Evolutionary conservation across 805 yeast genomes (phyloP).

Genomic region (Ascoidea tarda): DNA sequence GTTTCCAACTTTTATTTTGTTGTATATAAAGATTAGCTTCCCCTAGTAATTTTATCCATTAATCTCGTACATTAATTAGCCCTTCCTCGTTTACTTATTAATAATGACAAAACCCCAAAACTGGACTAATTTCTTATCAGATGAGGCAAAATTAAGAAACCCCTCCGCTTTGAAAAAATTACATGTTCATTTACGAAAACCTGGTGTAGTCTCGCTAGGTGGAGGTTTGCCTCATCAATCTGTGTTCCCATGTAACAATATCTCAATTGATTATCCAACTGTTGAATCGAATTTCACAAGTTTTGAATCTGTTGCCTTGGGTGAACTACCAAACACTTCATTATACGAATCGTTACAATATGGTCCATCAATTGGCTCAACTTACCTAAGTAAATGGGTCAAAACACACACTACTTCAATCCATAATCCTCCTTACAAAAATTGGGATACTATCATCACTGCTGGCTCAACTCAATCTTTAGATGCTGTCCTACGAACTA

Average conservation of each 20-base stretch:
- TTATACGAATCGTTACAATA: constrained; percentile 64
- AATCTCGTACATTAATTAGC: too few relatives aligned
- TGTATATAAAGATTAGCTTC: too few relatives aligned
- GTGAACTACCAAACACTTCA: constrained; percentile 33
- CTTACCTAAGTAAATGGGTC: constrained; percentile 39
- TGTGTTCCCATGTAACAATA: constrained; percentile 59
- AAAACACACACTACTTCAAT: constrained; percentile 34
- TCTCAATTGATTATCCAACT: constrained; percentile 28
- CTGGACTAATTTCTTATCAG: too few relatives aligned
- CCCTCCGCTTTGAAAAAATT: constrained; percentile 1
- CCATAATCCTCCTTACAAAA: constrained; percentile 35
- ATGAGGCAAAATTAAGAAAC: too few relatives aligned
- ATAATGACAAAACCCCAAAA: too few relatives aligned
- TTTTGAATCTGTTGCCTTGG: constrained; percentile 5
- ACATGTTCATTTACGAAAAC: constrained; percentile 14
- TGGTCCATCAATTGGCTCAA: constrained; percentile 58
- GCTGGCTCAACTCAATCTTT: constrained; percentile 60
- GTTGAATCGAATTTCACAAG: constrained; percentile 2
- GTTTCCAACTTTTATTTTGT: too few relatives aligned
- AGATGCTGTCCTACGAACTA: constrained; percentile 49
- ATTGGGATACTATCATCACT: constrained; percentile 45
- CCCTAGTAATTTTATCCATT: too few relatives aligned
- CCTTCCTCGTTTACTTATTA: too few relatives aligned
- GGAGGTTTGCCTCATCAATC: constrained; percentile 75
- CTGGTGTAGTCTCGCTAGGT: constrained; percentile 59